Base-by-base conservation (phyloP, 2,329 filamentous ascomycete species). In the Ophiostoma piceae region DNA sequence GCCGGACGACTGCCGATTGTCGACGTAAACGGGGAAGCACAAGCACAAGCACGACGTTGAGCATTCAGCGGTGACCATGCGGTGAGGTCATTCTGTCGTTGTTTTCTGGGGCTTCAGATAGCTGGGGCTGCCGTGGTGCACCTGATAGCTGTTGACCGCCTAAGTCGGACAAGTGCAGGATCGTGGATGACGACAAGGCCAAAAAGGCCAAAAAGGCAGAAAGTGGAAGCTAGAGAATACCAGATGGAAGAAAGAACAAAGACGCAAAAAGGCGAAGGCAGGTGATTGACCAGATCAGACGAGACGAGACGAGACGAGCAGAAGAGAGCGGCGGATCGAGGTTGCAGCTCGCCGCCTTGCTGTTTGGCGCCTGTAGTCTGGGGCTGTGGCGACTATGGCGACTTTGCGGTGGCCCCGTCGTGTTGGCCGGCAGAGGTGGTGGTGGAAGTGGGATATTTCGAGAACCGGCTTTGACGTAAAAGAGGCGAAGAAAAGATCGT, bases 21-120 rank as follows among this genome's bases (percentile, higher is more conserved):
- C 66, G n/a, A 22, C 19, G 69, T 66, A 70, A 70, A 70, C 69
- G 51, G 51, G n/a, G 67, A 7, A 26, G 37, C 60, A 37, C 29
- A n/a, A 66, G 64, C 37, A 41, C 35, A 41, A 57, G 51, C 51
- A 26, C 19, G 19, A n/a, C 62, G 32, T 39, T 65, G n/a, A 57
- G 57, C 22, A 32, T 62, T 62, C 35, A 66, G 39, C 65, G 39
- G 65, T 22, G 65, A 19, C 37, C 12, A 66, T 66, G 65, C 65
- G 65, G 65, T 66, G 65, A 66, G 65, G 22, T 66, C 65, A 66
- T 66, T 39, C 65, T 66, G 65, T 29, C 39, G 65, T 29, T 47
- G 65, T 66, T 47, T 66, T 22, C 37, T 65, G 12, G 35, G 35
- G 37, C n/a, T 66, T 26, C 2, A 22, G 29, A 11, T 19, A 19